These are phyloP conservation scores for Cephalotrichum gorgonifer DNA, from an alignment of 2,329 filamentous ascomycete species.

Conservation along the genomic window DNA sequence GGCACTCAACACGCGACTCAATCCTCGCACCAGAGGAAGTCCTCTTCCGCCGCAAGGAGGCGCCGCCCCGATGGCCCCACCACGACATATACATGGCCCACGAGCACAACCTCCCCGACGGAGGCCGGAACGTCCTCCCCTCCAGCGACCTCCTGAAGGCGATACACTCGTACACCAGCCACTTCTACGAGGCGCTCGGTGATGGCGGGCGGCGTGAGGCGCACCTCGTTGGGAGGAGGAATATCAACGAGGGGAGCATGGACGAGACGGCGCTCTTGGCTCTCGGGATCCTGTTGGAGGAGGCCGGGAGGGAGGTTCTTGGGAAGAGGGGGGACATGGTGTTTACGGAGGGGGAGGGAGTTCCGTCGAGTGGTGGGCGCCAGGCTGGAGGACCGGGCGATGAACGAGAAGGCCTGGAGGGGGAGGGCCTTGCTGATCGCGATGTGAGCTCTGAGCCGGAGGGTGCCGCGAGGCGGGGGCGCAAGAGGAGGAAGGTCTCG, in stretches of 20 bases:
- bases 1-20: not conserved
- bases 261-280: conserved; percentile 71
- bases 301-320: conserved; percentile 50
- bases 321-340: conserved; percentile 59
- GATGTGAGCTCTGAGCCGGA: not conserved
- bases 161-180: conserved; percentile 57
- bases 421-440: not conserved
- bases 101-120: conserved; percentile 38
- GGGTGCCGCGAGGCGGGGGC: conserved; percentile 9
- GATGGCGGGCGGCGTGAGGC: conserved; percentile 6
- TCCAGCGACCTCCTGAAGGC: conserved; percentile 60
- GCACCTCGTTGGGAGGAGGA: conserved; percentile 12
- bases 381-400: not conserved
- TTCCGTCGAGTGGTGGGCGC: not conserved
- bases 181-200: conserved; percentile 46
- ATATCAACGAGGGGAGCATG: conserved; percentile 50
- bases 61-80: conserved; percentile 59
- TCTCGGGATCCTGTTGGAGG: conserved; percentile 65
- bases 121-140: conserved; percentile 43
- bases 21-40: conserved; percentile 57
- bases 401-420: not conserved
- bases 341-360: conserved; percentile 51
- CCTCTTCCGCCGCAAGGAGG: conserved; percentile 54
- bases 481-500: conserved; percentile 22
- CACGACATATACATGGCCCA: conserved; percentile 62